These are phyloP conservation scores for Termitomyces sp. DNA, from an alignment of 768 basidiomycete genomes.

Conservation along the genomic window DNA sequence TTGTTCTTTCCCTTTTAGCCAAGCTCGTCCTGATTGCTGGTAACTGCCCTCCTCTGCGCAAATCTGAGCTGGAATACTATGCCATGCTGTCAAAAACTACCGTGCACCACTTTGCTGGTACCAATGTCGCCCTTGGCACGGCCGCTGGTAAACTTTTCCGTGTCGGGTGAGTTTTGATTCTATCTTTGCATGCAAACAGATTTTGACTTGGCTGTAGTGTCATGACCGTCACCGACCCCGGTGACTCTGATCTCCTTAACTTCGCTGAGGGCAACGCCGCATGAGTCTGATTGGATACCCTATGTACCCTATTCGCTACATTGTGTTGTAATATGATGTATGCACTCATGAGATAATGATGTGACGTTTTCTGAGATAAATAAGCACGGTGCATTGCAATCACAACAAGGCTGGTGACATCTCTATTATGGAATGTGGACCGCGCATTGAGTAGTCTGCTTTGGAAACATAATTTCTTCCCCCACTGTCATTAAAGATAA, in stretches of 20 bases:
- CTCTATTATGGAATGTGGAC: conserved; percentile 71
- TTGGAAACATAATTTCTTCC: conserved; percentile 75
- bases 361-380: not conserved
- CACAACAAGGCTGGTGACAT: conserved; percentile 72
- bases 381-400: not conserved
- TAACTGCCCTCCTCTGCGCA: conserved; percentile 98
- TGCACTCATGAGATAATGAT: conserved; percentile 3
- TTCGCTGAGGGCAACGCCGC: conserved; percentile 70
- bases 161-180: conserved; percentile 59
- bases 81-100: conserved; percentile 99
- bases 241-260: conserved; percentile 92
- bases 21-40: conserved; percentile 98
- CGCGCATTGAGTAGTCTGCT: conserved; percentile 65
- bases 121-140: conserved; percentile 97
- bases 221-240: conserved; percentile 94
- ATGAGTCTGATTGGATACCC: conserved; percentile 28
- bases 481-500: conserved; percentile 65
- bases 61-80: conserved; percentile 99
- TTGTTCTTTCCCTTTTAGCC: conserved; percentile 46
- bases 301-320: not conserved
- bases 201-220: conserved; percentile 46
- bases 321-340: conserved; percentile 5
- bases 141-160: conserved; percentile 99
- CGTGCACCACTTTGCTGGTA: conserved; percentile 96
- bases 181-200: conserved; percentile 14